phyloP scores from a whole-genome alignment of 495 filamentous ascomycete genomes.

The Trypethelium eluteriae region DNA sequence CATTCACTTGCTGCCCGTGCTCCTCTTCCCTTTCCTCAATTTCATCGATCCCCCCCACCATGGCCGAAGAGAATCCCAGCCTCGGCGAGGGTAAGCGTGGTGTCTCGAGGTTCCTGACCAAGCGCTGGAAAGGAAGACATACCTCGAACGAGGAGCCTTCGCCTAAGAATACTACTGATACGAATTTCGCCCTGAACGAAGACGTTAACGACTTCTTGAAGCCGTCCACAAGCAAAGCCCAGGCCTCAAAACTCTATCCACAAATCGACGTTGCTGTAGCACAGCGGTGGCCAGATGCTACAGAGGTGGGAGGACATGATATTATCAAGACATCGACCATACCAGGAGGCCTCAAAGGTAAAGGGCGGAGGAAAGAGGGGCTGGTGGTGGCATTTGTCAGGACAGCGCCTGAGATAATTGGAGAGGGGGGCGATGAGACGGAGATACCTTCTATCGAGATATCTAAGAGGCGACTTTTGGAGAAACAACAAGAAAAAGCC shows the following conservation, averaged over 20 bases:
- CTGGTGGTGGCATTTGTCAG: slow-evolving; percentile 65
- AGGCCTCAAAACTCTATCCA: slow-evolving; percentile 22
- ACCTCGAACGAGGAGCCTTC: slow-evolving; percentile 2
- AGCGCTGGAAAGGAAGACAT: slow-evolving; percentile 14
- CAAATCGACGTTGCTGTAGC: slow-evolving; percentile 36
- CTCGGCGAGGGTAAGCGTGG: slow-evolving; percentile 17
- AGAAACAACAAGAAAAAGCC: not conserved
- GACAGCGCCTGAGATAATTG: slow-evolving; percentile 65
- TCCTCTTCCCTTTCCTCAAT: not conserved
- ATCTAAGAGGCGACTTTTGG: slow-evolving; percentile 39
- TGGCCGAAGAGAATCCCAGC: slow-evolving; percentile 19
- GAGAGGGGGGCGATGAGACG: slow-evolving; percentile 78
- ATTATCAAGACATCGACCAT: slow-evolving; percentile 12
- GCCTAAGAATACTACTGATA: not conserved
- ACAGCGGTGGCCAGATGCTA: slow-evolving; percentile 34
- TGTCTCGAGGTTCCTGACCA: slow-evolving; percentile 17
- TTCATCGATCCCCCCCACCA: not conserved
- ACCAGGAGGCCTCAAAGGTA: slow-evolving; percentile 3
- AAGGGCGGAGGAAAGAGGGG: slow-evolving; percentile 46
- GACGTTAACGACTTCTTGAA: slow-evolving; percentile 39
- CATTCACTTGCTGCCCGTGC: not conserved
- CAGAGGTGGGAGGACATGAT: slow-evolving; percentile 22
- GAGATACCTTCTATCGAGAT: slow-evolving; percentile 63
- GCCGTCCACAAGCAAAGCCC: slow-evolving; percentile 33
- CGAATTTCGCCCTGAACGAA: slow-evolving; percentile 28